Base-by-base conservation (phyloP, 1,284 basidiomycete genomes). In the Rhodotorula sp. region DNA sequence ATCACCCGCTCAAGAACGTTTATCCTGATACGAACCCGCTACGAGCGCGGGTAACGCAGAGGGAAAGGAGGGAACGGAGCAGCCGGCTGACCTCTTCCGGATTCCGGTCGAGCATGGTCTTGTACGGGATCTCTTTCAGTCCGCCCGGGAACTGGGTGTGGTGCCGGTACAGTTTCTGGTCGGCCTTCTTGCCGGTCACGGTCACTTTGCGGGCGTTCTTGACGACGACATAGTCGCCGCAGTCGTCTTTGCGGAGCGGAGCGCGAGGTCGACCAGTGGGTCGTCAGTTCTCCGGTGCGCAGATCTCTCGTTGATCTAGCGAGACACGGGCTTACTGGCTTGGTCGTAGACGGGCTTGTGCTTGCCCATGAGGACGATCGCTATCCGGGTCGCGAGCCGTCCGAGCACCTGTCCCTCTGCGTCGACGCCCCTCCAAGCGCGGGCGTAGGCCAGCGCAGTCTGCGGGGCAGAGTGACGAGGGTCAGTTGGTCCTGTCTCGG, bases 331-430 rank as follows among this genome's bases (percentile, higher is more conserved):
- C 88, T 72, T 77, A 93, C 93, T 87, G 77, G 89, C 86, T 31
- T 92, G 93, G 82, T 98, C 93, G 78, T 93, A 98, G 63, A 97
- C 92, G 26, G 97, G 95, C 81, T 99, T 99, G 83, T 99, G 93
- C 84, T 99, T 99, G 80, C 97, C 97, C 95, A 98, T 98, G 67
- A 99, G 86, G 38, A 93, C 92, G 68, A 91, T 87, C 0, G 97
- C 97, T 79, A 99, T 97, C 59, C 92, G 88, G 78, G 92, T 90
- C 10, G 95, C 94, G 10, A 98, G 87, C 83, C 94, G 92, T 79
- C 95, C 97, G 23, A 99, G 85, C 26, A 95, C 85, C 57, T 95
- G 88, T 77, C 93, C 90, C 34, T 90, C 87, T 21, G 95, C 95
- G 77, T 95, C 91, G 72, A 95, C 92, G 75, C 93, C 91, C 81